phyloP scores from a whole-genome alignment of 1,284 basidiomycete genomes.

The Cryptococcus sp. region DNA sequence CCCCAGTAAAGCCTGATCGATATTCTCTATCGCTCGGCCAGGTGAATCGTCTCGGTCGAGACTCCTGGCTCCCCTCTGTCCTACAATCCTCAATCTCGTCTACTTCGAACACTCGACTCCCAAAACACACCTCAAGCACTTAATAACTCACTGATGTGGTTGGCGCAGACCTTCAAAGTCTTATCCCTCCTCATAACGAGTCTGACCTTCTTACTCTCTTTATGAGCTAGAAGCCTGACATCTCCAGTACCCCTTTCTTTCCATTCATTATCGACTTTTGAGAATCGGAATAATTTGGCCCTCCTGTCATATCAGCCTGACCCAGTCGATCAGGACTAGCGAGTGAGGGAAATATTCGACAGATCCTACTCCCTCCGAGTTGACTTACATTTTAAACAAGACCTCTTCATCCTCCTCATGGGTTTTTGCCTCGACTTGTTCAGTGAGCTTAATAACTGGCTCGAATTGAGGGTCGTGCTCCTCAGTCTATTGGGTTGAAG shows the following conservation, averaged over 20 bases:
- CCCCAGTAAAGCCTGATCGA: too few species aligned
- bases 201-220: conserved; percentile 83
- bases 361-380: neutral
- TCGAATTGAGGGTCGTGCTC: conserved; percentile 82
- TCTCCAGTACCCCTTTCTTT: conserved; percentile 75
- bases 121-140: too few species aligned
- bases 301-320: conserved; percentile 58
- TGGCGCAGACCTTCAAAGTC: conserved; percentile 99
- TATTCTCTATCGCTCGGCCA: too few species aligned
- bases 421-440: conserved; percentile 88
- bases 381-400: conserved; percentile 84
- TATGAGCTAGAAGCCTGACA: conserved; percentile 82
- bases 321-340: neutral
- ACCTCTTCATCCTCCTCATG: conserved; percentile 91
- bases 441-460: conserved; percentile 93
- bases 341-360: neutral
- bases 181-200: conserved; percentile 99
- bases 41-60: too few species aligned
- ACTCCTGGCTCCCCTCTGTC: too few species aligned
- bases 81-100: too few species aligned
- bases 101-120: too few species aligned
- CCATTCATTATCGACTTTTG: conserved; percentile 78
- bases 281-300: conserved; percentile 97
- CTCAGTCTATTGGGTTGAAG: neutral
- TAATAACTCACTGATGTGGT: conserved; percentile 88